Base-by-base conservation (phyloP, 495 filamentous ascomycete genomes). In the Xylaria curta region DNA sequence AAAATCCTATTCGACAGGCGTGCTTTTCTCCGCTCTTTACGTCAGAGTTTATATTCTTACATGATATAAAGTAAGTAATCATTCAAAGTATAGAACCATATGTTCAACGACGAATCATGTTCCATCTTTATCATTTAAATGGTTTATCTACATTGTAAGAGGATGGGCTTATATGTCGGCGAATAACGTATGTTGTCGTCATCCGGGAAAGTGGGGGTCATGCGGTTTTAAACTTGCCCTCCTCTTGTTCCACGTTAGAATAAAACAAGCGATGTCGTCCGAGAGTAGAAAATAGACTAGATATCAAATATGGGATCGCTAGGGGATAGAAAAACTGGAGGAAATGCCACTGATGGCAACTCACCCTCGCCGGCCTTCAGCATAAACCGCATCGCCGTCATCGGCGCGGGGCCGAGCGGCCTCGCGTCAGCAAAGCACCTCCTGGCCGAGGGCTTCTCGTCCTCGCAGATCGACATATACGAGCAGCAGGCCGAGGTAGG, bases 401-500 rank as follows among this genome's bases (percentile, higher is more conserved):
- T 95, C 72, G 92, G 92, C 19, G 92, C 89, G 7, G 92, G 92
- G 0, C 91, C 91, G 2, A 85, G 84, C 63, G 92, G 92, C 1
- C 81, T 93, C 4, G 86, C 86, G 21, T 87, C 89, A 6, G 91
- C 92, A 36, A 94, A 91, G 76, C 94, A 93, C 72, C 83, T 97
- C 21, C 79, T 89, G 5, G 93, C 91, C 38, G 93, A 97, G 75
- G 66, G 63, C 9, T 86, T 87, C 58, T 82, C 81, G 19, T 97
- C 97, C 72, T 79, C 88, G 36, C 86, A 77, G 36, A 91, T 98
- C 68, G 89, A 89, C 74, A 82, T 98, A 60, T 96, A 90, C 76
- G 95, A 98, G 76, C 93, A 97, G 79, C 90, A 93, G 72, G 81
- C 81, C 61, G 85, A 87, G 15, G 86, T 90, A 6, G 95, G 94